Conservation (phyloP, 208 protist genomes). For the Leishmania major region DNA sequence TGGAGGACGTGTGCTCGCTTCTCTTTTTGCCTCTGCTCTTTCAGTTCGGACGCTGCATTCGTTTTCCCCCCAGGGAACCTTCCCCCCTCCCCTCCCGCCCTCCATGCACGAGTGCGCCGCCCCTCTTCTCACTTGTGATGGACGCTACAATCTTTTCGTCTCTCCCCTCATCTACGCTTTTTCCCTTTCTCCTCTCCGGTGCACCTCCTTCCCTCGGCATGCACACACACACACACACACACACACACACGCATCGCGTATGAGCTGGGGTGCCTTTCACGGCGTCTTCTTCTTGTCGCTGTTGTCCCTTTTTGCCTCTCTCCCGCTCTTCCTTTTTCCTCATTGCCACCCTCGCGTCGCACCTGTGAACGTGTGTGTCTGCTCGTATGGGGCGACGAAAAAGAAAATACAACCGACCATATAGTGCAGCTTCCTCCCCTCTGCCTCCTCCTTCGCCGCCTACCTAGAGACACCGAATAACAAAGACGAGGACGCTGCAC, state of each 20-base stretch:
- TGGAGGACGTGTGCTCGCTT: no score
- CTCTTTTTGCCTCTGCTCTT: no score
- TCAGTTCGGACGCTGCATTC: no score
- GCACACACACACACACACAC: neutral
- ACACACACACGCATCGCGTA: neutral
- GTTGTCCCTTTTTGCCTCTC: neutral
- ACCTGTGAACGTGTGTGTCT: neutral
- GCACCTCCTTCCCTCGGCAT: neutral
- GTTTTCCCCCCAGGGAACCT: conserved; percentile 86
- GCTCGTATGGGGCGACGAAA: neutral
- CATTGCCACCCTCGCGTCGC: neutral
- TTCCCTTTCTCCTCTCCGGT: neutral
- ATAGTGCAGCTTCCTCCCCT: no score
- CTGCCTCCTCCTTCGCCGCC: no score
- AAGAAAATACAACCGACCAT: no score
- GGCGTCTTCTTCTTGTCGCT: neutral
- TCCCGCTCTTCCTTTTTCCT: neutral
- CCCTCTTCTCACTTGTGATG: no score
- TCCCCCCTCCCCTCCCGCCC: conserved; percentile 94
- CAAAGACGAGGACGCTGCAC: neutral
- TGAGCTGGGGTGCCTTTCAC: neutral
- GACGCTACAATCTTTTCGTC: conserved; percentile 62
- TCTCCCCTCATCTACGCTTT: neutral
- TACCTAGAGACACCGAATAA: no score
- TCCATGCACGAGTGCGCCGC: conserved; percentile 98